Conservation (phyloP, 176 grass and related monocot genomes). For the Oryza glaberrima region DNA sequence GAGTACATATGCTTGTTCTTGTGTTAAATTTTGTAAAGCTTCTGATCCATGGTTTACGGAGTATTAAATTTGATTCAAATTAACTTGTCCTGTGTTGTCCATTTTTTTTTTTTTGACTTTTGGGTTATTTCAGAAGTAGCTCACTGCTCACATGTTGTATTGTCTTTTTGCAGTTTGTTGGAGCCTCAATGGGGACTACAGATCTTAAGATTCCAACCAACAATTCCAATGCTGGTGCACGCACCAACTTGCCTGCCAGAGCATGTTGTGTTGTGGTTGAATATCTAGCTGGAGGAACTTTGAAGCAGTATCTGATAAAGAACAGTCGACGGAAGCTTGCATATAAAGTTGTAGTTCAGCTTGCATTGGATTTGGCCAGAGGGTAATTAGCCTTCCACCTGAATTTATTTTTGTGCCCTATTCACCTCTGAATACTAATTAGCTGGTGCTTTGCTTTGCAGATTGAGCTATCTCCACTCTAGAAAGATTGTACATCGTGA, state of each 20-base stretch:
- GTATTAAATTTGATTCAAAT: constrained; percentile 3
- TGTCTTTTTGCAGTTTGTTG: constrained; percentile 73
- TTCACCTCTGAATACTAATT: neutral
- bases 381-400: constrained; percentile 58
- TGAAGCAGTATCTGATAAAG: constrained; percentile 87
- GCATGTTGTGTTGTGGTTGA: constrained; percentile 93
- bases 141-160: constrained; percentile 6
- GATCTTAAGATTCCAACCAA: constrained; percentile 77
- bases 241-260: constrained; percentile 65
- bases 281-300: constrained; percentile 82
- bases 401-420: constrained; percentile 7
- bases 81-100: constrained; percentile 7
- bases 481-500: constrained; percentile 73
- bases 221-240: constrained; percentile 45
- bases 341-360: constrained; percentile 81
- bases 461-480: constrained; percentile 72
- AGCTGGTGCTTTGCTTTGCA: constrained; percentile 27
- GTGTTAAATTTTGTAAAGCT: constrained; percentile 7
- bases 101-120: neutral
- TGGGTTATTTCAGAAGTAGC: constrained; percentile 18
- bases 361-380: constrained; percentile 88
- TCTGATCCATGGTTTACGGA: constrained; percentile 11
- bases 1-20: constrained; percentile 5
- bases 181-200: constrained; percentile 89
- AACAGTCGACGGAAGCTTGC: constrained; percentile 76